These are phyloP conservation scores for Fusarium bulbicola DNA, from an alignment of 2,329 filamentous ascomycete genomes.

Conservation along the genomic window DNA sequence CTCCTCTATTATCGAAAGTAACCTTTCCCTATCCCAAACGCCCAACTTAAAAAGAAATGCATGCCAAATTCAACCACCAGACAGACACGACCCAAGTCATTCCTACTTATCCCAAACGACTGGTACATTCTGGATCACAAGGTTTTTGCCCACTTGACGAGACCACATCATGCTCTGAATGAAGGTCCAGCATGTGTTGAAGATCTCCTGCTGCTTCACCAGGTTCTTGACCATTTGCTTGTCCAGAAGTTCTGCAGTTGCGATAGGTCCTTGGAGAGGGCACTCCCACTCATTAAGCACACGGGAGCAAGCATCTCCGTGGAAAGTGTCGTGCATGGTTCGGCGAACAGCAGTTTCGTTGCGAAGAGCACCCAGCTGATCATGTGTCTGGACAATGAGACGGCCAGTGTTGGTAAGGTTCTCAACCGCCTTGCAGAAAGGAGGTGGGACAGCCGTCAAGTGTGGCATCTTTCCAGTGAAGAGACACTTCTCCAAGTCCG, in stretches of 20 bases:
- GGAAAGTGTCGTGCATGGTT: neutral
- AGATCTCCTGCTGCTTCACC: conserved; percentile 2
- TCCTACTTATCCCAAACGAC: conserved; percentile 2
- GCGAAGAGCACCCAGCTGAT: neutral
- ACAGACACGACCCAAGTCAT: neutral
- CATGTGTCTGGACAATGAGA: conserved; percentile 4
- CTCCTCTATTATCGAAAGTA: neutral
- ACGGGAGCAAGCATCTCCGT: conserved; percentile 20
- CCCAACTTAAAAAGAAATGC: neutral
- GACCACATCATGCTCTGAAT: neutral
- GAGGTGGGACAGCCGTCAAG: neutral
- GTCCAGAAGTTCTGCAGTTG: neutral
- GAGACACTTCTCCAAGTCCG: neutral
- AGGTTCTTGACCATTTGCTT: neutral
- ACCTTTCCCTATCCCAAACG: neutral
- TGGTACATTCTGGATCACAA: neutral
- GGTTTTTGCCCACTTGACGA: neutral
- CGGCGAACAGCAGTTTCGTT: neutral
- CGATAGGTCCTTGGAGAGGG: neutral
- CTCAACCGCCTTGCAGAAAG: neutral
- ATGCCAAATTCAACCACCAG: neutral
- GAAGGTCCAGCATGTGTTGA: conserved; percentile 2
- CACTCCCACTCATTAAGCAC: conserved; percentile 33
- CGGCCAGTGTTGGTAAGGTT: conserved; percentile 8
- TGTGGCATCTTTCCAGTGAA: conserved; percentile 1